Evolutionary conservation across 2,329 filamentous ascomycete species (phyloP).

Genomic region (Colletotrichum sp.): DNA sequence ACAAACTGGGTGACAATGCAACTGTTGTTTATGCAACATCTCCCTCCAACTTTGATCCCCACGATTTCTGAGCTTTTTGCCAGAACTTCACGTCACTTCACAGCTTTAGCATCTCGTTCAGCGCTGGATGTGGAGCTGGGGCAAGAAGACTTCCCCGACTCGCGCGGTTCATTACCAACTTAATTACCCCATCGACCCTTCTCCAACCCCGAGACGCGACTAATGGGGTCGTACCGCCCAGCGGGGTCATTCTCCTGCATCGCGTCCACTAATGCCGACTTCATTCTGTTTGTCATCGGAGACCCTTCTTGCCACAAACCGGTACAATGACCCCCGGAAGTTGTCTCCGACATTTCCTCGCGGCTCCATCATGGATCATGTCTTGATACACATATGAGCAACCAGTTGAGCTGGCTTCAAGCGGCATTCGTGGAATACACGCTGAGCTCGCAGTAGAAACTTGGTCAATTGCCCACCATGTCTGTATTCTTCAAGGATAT

Average conservation of each 20-base stretch:
- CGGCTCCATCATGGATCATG: background rate
- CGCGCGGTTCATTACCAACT: background rate
- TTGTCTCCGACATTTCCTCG: background rate
- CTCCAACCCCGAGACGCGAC: background rate
- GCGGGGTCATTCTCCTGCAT: background rate
- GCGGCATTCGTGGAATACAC: background rate
- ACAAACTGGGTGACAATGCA: background rate
- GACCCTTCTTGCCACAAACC: background rate
- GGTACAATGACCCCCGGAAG: background rate
- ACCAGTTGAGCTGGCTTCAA: background rate
- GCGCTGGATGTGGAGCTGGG: background rate
- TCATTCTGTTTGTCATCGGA: constrained; percentile 15
- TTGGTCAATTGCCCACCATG: constrained; percentile 27
- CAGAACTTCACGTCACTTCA: background rate
- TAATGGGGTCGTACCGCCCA: background rate
- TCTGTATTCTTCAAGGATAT: constrained; percentile 46
- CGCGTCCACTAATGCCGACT: background rate
- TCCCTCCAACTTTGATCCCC: background rate
- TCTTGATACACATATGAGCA: background rate
- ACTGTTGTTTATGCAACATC: background rate
- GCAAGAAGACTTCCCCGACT: background rate
- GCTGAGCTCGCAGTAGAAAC: background rate
- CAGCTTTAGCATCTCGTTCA: background rate
- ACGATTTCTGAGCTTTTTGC: background rate
- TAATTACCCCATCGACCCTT: background rate